These are phyloP conservation scores for Ramularia endophylla DNA, from an alignment of 2,329 filamentous ascomycete species.

Conservation along the genomic window DNA sequence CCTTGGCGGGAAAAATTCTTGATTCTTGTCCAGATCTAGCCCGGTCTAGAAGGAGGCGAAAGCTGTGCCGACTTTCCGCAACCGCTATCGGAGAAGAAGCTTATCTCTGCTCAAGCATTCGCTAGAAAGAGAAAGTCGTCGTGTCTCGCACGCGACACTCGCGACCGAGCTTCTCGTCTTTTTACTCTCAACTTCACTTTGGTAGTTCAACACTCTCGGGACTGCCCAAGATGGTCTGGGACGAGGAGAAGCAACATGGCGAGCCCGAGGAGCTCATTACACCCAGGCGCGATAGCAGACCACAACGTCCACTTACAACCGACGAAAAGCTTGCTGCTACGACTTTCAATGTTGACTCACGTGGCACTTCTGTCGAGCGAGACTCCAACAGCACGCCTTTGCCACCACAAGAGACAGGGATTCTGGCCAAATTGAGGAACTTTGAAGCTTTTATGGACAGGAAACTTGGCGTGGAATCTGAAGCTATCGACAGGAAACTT, in stretches of 20 bases:
- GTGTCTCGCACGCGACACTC: too few relatives aligned
- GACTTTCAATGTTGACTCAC: slow-evolving; percentile 20
- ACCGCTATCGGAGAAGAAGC: too few relatives aligned
- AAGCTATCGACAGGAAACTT: slow-evolving; percentile 43
- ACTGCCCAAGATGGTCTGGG: slow-evolving; percentile 11
- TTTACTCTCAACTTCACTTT: too few relatives aligned
- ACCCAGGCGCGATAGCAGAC: slow-evolving; percentile 3
- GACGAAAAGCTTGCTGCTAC: slow-evolving; percentile 28
- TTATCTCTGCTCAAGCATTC: too few relatives aligned
- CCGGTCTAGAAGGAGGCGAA: too few relatives aligned
- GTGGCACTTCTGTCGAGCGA: slow-evolving; percentile 2
- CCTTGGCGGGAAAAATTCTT: too few relatives aligned
- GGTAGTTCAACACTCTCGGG: too few relatives aligned
- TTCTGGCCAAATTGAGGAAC: slow-evolving; percentile 29
- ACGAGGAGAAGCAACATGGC: slow-evolving; percentile 20
- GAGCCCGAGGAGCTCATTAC: slow-evolving; percentile 17
- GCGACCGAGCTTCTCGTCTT: too few relatives aligned
- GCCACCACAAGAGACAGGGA: slow-evolving; percentile 19
- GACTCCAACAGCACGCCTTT: slow-evolving; percentile 1
- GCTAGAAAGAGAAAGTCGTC: too few relatives aligned
- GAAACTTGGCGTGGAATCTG: slow-evolving; percentile 43
- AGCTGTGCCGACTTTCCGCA: too few relatives aligned
- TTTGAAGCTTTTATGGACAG: slow-evolving; percentile 40
- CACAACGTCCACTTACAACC: slow-evolving; percentile 23
- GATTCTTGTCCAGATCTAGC: too few relatives aligned